Conservation (phyloP, 73 alveolate genomes). For the Stentor roeselii region DNA sequence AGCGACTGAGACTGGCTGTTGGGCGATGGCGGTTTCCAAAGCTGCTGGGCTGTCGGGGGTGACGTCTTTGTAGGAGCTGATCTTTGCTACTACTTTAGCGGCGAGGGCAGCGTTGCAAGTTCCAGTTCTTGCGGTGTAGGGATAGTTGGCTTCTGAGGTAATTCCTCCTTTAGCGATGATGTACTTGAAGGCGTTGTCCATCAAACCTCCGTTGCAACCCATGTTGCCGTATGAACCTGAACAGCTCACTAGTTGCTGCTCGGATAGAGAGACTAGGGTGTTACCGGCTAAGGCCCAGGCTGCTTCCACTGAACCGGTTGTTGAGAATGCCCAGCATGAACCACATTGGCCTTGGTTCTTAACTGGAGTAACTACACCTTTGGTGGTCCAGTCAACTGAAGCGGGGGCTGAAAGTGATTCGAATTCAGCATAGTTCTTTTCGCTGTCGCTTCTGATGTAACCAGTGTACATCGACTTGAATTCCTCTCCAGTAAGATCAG, state of each 20-base stretch:
- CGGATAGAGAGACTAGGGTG: slow-evolving; percentile 28
- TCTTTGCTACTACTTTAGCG: neutral
- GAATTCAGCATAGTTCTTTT: neutral
- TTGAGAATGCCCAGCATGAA: slow-evolving; percentile 86
- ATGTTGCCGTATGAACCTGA: slow-evolving; percentile 18
- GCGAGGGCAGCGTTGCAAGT: slow-evolving; percentile 29
- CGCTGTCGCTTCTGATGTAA: neutral
- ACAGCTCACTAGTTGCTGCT: slow-evolving; percentile 64
- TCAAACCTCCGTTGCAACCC: slow-evolving; percentile 63
- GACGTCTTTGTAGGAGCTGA: neutral
- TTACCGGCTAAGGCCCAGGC: slow-evolving; percentile 15
- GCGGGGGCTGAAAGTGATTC: neutral
- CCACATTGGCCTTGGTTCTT: slow-evolving; percentile 81
- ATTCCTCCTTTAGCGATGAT: slow-evolving; percentile 29
- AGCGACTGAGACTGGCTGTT: slow-evolving; percentile 36
- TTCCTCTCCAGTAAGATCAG: slow-evolving; percentile 53
- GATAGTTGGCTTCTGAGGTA: slow-evolving; percentile 37
- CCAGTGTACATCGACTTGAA: slow-evolving; percentile 34
- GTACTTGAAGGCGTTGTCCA: slow-evolving; percentile 33
- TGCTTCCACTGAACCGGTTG: slow-evolving; percentile 60
- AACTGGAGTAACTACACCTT: slow-evolving; percentile 42
- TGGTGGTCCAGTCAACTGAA: slow-evolving; percentile 43
- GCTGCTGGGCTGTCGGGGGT: neutral
- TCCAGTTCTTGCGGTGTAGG: slow-evolving; percentile 37
- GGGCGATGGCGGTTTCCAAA: neutral